Evolutionary conservation across 2,329 filamentous ascomycete species (phyloP).

Genomic region (Rhynchosporium secalis): DNA sequence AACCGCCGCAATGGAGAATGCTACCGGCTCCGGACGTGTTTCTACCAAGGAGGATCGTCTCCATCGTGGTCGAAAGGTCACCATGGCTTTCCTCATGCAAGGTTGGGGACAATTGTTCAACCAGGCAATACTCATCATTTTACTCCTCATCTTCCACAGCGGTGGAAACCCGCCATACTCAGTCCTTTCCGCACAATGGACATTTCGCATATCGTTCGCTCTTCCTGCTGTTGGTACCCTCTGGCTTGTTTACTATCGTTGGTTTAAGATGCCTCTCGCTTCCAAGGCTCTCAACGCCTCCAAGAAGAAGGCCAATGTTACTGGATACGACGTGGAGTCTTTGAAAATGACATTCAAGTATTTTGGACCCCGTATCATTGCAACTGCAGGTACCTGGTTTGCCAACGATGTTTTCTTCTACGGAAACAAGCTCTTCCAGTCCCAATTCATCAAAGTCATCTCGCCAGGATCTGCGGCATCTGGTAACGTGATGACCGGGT

Average conservation of each 20-base stretch:
- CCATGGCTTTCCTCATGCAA: conserved; percentile 95
- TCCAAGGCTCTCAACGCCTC: conserved; percentile 77
- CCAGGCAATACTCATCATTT: conserved; percentile 83
- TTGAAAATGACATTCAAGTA: conserved; percentile 75
- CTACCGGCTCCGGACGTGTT: conserved; percentile 79
- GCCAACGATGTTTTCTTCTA: conserved; percentile 99
- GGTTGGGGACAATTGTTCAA: conserved; percentile 97
- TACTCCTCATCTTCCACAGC: conserved; percentile 86
- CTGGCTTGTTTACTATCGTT: conserved; percentile 95
- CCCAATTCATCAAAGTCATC: conserved; percentile 83
- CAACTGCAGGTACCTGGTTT: conserved; percentile 89
- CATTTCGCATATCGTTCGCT: conserved; percentile 89
- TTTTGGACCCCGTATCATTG: conserved; percentile 83
- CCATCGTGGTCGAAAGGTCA: conserved; percentile 93
- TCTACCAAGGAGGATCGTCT: conserved; percentile 92
- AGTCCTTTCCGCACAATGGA: conserved; percentile 76
- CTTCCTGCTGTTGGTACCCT: conserved; percentile 87
- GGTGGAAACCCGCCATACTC: conserved; percentile 68
- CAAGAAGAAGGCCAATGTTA: conserved; percentile 85
- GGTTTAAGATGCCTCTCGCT: conserved; percentile 89
- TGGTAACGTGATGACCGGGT: conserved; percentile 75
- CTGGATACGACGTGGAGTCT: conserved; percentile 88
- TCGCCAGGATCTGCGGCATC: conserved; percentile 56
- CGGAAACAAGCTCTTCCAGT: conserved; percentile 97
- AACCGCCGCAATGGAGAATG: conserved; percentile 91